A percentile compares a stretch with the other conserved stretches of the same genome.
Conservation (phyloP, 2,329 filamentous ascomycete species). For the Thyridium curvatum region DNA sequence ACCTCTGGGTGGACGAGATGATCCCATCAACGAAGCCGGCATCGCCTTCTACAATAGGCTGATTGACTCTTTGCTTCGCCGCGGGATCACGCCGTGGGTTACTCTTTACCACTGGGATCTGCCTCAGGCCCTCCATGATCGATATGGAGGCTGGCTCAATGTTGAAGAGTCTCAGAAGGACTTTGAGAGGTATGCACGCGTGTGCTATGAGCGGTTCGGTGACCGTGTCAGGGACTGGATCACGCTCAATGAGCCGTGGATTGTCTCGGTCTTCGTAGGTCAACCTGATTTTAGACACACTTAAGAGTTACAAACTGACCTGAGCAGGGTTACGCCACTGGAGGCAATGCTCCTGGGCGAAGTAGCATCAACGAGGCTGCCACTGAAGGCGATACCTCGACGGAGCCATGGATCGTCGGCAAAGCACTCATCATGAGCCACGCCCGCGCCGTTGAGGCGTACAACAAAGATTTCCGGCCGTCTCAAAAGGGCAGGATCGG, state of each 20-base stretch:
- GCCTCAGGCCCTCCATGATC: conserved; percentile 46
- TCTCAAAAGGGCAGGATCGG: conserved; percentile 16
- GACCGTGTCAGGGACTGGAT: conserved; percentile 52
- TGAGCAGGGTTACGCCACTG: conserved; percentile 13
- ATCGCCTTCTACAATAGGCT: too few species aligned
- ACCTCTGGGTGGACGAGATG: too few species aligned
- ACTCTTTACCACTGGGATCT: conserved; percentile 18
- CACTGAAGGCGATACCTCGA: conserved; percentile 9
- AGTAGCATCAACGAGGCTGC: conserved; percentile 14
- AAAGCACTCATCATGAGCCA: conserved; percentile 17
- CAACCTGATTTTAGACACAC: neutral
- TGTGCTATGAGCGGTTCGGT: conserved; percentile 49
- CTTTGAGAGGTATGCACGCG: conserved; percentile 45
- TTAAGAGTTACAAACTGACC: neutral
- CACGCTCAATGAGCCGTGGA: conserved; percentile 11
- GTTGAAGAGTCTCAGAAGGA: conserved; percentile 53
- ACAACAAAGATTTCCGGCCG: conserved; percentile 16
- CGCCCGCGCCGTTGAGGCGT: conserved; percentile 14
- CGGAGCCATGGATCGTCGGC: conserved; percentile 14
- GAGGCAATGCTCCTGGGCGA: conserved; percentile 14
- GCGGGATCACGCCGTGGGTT: too few species aligned
- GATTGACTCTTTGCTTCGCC: too few species aligned
- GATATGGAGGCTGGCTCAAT: conserved; percentile 51
- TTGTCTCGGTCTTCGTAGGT: conserved; percentile 16
- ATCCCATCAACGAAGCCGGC: too few species aligned